Evolutionary conservation across 2,329 filamentous ascomycete species (phyloP), one percentile per base, ranked within the genome.

Genomic region (Fusarium sp.): DNA sequence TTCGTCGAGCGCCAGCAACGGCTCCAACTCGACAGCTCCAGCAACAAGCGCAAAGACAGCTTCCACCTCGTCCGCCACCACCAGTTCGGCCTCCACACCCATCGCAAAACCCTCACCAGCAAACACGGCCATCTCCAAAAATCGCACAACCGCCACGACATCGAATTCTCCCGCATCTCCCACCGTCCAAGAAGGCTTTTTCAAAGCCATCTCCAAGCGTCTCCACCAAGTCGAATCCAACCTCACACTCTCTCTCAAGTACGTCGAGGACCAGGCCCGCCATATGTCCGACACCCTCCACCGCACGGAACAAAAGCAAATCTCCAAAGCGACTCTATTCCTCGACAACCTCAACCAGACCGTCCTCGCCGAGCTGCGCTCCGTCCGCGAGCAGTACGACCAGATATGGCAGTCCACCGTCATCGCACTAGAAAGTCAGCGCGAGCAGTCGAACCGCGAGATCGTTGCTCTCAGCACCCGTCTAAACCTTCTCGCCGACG

Each of bases 391-490:
- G 67, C 93, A 98, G 80, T 98, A 98, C 81, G 96, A 98, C 79
- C 94, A 98, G 79, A 91, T 98, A 14, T 98, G 96, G 95, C 95
- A 98, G 82, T 96, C 93, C 22, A 98, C 97, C 12, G 92, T 98
- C 24, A 92, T 98, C 64, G 95, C 97, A 33, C 89, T 98, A 16
- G 95, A 98, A 80, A 92, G 91, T 46, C 96, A 98, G 81, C 92
- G 94, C 46, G 93, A 97, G 79, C 92, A 94, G 75, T 94, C 94
- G 17, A 91, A 95, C 78, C 89, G 91, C 64, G 95, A 98, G 79
- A 92, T 97, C 69, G 87, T 95, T 46, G 95, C 95, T 4, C 87
- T 98, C 62, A 94, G 92, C 77, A 86, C 91, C 10, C 90, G 96
- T 27, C 89, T 99, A 44, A 95, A 93, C 66, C 87, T 98, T 35